phyloP scores from a whole-genome alignment of 805 yeast genomes.

The Lipomyces sp. region DNA sequence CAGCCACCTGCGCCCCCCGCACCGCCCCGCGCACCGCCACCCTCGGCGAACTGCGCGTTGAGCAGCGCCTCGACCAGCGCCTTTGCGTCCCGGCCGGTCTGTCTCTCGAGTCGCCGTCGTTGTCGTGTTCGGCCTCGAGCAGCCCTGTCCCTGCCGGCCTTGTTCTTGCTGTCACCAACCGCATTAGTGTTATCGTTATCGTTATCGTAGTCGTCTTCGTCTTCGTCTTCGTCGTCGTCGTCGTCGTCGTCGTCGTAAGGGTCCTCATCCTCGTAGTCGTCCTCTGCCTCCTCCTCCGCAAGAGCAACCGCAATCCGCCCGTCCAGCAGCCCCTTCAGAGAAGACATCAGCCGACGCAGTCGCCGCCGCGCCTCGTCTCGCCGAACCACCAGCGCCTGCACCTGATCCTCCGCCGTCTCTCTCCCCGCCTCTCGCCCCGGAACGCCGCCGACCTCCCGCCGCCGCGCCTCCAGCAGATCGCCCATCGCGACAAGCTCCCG shows the following conservation, averaged over 20 bases:
- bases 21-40: too few species aligned
- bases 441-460: not conserved
- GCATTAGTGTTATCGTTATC: too few species aligned
- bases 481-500: slow-evolving; percentile 1
- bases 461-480: slow-evolving; percentile 7
- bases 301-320: slow-evolving; percentile 7
- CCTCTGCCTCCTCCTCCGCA: slow-evolving; percentile 21
- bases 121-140: too few species aligned
- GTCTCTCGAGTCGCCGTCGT: too few species aligned
- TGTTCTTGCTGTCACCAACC: too few species aligned
- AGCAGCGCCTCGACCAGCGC: slow-evolving; percentile 16
- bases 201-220: too few species aligned
- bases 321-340: slow-evolving; percentile 9
- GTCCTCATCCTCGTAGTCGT: not conserved
- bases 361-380: not conserved
- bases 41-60: slow-evolving; percentile 10
- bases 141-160: too few species aligned
- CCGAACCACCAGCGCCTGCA: not conserved
- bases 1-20: too few species aligned
- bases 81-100: too few species aligned
- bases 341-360: slow-evolving; percentile 6
- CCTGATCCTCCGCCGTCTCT: not conserved
- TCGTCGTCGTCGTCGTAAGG: not conserved
- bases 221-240: slow-evolving; percentile 11
- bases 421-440: not conserved